These are phyloP conservation scores for Garcileccinum viscosum DNA, from an alignment of 1,284 basidiomycete genomes.

Conservation along the genomic window DNA sequence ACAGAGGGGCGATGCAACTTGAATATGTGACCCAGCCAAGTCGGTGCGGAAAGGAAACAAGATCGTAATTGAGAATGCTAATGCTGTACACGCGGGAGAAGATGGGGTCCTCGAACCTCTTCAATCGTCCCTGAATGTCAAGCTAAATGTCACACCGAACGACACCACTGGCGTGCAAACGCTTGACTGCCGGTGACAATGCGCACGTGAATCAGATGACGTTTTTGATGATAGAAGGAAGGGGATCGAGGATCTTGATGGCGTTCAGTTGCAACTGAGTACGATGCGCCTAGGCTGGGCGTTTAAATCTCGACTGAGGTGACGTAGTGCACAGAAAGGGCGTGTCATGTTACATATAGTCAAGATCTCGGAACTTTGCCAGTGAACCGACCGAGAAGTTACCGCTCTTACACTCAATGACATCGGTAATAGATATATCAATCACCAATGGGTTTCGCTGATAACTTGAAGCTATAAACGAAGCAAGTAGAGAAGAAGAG, in stretches of 20 bases:
- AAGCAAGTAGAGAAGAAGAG: no score
- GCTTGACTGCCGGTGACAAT: conserved; percentile 25
- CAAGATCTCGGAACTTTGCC: no score
- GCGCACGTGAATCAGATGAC: conserved; percentile 27
- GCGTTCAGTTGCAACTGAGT: conserved; percentile 39
- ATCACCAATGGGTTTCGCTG: no score
- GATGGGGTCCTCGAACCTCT: conserved; percentile 31
- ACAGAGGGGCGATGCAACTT: conserved; percentile 58
- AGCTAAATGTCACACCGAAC: conserved; percentile 1
- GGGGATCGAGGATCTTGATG: conserved; percentile 39
- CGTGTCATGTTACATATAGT: no score
- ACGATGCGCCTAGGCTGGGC: no score
- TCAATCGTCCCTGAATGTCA: conserved; percentile 22
- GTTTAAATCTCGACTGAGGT: no score
- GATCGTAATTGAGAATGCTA: no score
- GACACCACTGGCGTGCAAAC: conserved; percentile 15
- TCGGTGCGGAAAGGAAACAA: conserved; percentile 48
- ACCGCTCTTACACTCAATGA: no score
- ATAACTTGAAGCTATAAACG: no score
- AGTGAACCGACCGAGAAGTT: no score
- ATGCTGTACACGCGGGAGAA: conserved; percentile 6
- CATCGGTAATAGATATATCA: no score
- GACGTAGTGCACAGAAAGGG: no score
- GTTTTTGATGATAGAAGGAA: conserved; percentile 30
- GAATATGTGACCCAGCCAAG: conserved; percentile 61